Evolutionary conservation across 805 yeast genomes (phyloP).

Genomic region (Naumovozyma baii): DNA sequence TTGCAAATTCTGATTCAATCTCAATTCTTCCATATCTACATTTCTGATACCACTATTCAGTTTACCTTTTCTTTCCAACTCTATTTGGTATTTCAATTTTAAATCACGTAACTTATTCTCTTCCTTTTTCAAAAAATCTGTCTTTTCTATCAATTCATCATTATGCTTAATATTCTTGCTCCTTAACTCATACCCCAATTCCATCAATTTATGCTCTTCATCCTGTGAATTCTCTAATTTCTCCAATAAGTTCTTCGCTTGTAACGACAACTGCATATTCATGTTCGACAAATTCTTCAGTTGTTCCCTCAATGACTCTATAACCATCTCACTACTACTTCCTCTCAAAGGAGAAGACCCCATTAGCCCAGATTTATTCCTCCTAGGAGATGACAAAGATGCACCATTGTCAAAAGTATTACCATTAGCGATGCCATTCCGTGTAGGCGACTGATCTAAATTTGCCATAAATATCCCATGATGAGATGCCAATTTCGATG

Average conservation of each 20-base stretch:
- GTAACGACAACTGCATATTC: constrained; percentile 30
- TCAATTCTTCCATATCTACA: constrained; percentile 1
- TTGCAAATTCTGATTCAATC: constrained; percentile 10
- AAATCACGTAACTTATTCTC: not conserved
- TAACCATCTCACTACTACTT: constrained; percentile 13
- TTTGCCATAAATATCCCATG: constrained; percentile 22
- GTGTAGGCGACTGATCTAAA: constrained; percentile 17
- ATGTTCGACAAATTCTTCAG: constrained; percentile 44
- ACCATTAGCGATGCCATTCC: not conserved
- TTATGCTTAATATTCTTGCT: constrained; percentile 29
- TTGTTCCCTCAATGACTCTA: constrained; percentile 36
- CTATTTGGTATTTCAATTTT: constrained; percentile 20
- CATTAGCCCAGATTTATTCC: no score
- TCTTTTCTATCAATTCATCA: constrained; percentile 62
- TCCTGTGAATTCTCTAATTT: constrained; percentile 39
- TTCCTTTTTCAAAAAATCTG: constrained; percentile 34
- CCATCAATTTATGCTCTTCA: constrained; percentile 39
- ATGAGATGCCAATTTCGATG: constrained; percentile 20
- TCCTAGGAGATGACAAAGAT: no score
- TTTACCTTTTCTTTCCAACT: constrained; percentile 2
- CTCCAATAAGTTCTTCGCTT: constrained; percentile 41
- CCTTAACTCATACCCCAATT: constrained; percentile 7
- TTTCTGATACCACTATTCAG: constrained; percentile 1
- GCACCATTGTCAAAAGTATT: no score
- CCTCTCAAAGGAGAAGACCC: not conserved